A percentile compares a stretch with the other conserved stretches of the same genome.
Evolutionary conservation across 768 basidiomycete genomes (phyloP).

Genomic region (Lactarius quietus): DNA sequence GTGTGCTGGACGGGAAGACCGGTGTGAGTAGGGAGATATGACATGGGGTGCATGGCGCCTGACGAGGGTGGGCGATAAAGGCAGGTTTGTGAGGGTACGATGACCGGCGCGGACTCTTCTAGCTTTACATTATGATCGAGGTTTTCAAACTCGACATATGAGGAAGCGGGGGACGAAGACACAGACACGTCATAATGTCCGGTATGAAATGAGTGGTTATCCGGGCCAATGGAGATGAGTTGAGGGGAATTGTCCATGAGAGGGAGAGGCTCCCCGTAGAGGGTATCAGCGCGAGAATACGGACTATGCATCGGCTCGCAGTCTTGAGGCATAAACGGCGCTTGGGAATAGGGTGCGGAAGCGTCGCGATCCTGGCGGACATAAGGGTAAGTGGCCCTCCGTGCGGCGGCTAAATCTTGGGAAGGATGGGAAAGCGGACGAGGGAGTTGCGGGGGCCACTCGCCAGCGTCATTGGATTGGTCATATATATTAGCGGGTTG

Average conservation of each 20-base stretch:
- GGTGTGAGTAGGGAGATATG: slow-evolving; percentile 40
- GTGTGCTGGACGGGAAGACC: slow-evolving; percentile 80
- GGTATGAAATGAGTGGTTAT: slow-evolving; percentile 31
- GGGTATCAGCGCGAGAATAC: slow-evolving; percentile 35
- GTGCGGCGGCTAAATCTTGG: slow-evolving; percentile 46
- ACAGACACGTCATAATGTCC: slow-evolving; percentile 35
- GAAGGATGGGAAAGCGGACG: slow-evolving; percentile 30
- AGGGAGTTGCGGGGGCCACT: slow-evolving; percentile 28
- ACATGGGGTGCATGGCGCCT: slow-evolving; percentile 30
- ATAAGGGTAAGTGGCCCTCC: slow-evolving; percentile 74
- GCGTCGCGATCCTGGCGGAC: slow-evolving; percentile 68
- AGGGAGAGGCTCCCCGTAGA: slow-evolving; percentile 41
- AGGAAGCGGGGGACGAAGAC: slow-evolving; percentile 42
- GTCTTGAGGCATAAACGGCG: slow-evolving; percentile 43
- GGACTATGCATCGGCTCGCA: slow-evolving; percentile 36
- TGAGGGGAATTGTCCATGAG: slow-evolving; percentile 39
- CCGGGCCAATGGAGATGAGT: slow-evolving; percentile 37
- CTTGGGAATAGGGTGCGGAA: slow-evolving; percentile 37
- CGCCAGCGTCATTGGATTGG: slow-evolving; percentile 27
- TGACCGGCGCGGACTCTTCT: slow-evolving; percentile 56
- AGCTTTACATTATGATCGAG: slow-evolving; percentile 55
- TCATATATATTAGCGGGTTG: slow-evolving; percentile 28
- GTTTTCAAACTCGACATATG: slow-evolving; percentile 45
- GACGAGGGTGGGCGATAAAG: slow-evolving; percentile 44
- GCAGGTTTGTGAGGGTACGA: slow-evolving; percentile 59